Evolutionary conservation across 257 asterid species (phyloP), one percentile per base, ranked within the genome.

Genomic region (Buddleja alternifolia): DNA sequence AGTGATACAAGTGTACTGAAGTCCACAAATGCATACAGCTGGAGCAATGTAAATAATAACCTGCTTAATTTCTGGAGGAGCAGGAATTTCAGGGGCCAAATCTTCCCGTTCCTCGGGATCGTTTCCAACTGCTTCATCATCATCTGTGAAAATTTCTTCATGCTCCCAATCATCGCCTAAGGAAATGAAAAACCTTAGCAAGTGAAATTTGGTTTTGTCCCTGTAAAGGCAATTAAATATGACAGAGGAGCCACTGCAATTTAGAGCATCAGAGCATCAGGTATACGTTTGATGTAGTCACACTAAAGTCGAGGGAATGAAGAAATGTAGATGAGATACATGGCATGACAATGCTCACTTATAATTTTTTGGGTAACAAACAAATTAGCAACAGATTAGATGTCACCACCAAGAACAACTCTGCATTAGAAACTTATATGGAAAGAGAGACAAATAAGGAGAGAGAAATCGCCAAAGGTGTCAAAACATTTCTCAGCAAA

Each of bases 81-180:
- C 97, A 66, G 97, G 97, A 63, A 91, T 83, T 84, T 94, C 97
- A 37, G 97, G 95, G 70, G 96, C 97, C 91, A 94, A 76, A 71
- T 94, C 97, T 66, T 89, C 99, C 63, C 97, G 85, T 78, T 94
- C 99, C 74, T 94, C 97, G 0, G 92, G 94, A 80, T 93, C 92
- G 77, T 80, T 81, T 72, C 83, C 95, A 66, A 84, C 83, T 51
- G 89, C 89, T 76, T 94, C 99, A 78, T 91, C 99, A 70, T 91
- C 99, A 78, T 94, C 99, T 1, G 99, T 94, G 73, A 94, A 94
- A 40, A 94, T 91, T 56, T 89, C 97, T 80, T 91, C 96, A 75
- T 94, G 99, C 86, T 94, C 99, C 99, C 99, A 94, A 76, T 94
- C 99, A 82, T 94, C 99, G 59, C 97, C 99, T 94, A 63, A 8